A percentile compares a stretch with the other conserved stretches of the same genome.
Conservation (phyloP, 257 asterid species). For the Przewalskia tangutica region DNA sequence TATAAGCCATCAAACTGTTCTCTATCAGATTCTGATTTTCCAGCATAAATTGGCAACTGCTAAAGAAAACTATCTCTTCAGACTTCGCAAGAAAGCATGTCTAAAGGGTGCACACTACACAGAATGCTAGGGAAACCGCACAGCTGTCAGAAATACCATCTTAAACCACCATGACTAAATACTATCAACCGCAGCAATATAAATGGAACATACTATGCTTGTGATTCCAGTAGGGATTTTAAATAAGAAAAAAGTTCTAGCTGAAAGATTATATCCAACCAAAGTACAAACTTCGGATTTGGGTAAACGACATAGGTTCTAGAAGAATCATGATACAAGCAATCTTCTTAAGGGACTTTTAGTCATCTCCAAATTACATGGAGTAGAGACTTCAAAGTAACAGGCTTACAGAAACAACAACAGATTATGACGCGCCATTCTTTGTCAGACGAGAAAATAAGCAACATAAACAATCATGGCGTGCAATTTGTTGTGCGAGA, state of each 20-base stretch:
- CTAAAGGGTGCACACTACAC: not conserved
- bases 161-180: not conserved
- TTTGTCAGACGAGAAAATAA: not conserved
- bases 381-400: not conserved
- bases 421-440: not conserved
- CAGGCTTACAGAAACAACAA: not conserved
- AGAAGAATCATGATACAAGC: not conserved
- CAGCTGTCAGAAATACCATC: not conserved
- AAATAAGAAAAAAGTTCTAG: not conserved
- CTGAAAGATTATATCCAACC: not conserved
- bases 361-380: not conserved
- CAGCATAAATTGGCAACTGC: not conserved
- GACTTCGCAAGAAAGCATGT: not conserved
- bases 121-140: not conserved
- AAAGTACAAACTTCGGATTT: not conserved
- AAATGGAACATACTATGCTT: not conserved
- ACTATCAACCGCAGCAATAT: not conserved
- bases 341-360: not conserved
- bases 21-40: not conserved
- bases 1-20: not conserved
- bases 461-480: not conserved
- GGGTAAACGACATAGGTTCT: not conserved
- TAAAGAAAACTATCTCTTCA: no score
- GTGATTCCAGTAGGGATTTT: not conserved
- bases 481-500: not conserved